Percentiles rank a stretch among this genome's conserved stretches.
phyloP scores from a whole-genome alignment of 345 rosid genomes.

The Turnera subulata region DNA sequence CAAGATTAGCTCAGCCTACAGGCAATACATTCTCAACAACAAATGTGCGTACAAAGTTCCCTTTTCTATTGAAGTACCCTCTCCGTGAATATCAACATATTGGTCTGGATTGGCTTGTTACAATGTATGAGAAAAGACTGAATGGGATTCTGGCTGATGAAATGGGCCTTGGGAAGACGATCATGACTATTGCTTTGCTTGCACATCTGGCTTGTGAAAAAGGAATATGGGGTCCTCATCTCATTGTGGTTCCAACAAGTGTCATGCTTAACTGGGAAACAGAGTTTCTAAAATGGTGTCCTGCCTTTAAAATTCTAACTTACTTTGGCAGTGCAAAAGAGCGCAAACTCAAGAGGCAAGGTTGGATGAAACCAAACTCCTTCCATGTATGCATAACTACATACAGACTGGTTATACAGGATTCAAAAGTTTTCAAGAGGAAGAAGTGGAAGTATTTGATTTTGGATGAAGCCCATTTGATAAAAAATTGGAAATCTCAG shows the following conservation, averaged over 20 bases:
- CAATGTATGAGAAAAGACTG: slow-evolving; percentile 96
- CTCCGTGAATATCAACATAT: slow-evolving; percentile 99
- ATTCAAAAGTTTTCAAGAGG: slow-evolving; percentile 93
- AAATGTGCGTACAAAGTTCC: slow-evolving; percentile 90
- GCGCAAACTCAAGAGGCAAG: slow-evolving; percentile 95
- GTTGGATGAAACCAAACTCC: slow-evolving; percentile 95
- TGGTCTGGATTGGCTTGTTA: slow-evolving; percentile 99
- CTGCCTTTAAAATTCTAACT: slow-evolving; percentile 97
- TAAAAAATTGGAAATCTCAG: slow-evolving; percentile 99
- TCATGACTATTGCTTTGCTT: slow-evolving; percentile 98
- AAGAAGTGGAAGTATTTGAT: slow-evolving; percentile 99
- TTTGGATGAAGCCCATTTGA: slow-evolving; percentile 99
- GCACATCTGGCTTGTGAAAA: slow-evolving; percentile 98
- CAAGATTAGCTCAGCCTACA: slow-evolving; percentile 99
- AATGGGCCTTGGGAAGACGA: slow-evolving; percentile 99
- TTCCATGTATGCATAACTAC: slow-evolving; percentile 98
- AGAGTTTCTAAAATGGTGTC: slow-evolving; percentile 99
- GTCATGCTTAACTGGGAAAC: slow-evolving; percentile 99
- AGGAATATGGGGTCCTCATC: slow-evolving; percentile 99
- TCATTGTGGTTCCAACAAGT: slow-evolving; percentile 98
- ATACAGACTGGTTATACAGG: slow-evolving; percentile 94
- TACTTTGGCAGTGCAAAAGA: slow-evolving; percentile 99
- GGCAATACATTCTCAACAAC: slow-evolving; percentile 96
- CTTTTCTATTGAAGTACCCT: slow-evolving; percentile 94
- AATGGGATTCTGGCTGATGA: slow-evolving; percentile 99